Evolutionary conservation across 495 filamentous ascomycete genomes (phyloP).

Genomic region (Rhypophila decipiens): DNA sequence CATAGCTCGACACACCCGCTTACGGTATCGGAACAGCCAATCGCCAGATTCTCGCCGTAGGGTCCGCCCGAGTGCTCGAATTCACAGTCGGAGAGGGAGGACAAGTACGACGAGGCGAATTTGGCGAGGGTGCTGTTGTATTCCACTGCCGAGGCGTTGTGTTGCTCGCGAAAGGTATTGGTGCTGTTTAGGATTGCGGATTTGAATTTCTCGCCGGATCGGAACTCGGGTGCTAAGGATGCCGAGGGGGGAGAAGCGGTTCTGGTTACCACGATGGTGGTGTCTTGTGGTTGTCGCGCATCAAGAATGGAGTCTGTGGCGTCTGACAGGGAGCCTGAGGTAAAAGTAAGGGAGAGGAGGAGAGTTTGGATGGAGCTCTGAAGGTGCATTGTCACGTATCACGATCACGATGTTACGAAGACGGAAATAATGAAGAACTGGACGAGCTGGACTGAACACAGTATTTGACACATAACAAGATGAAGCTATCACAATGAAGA

Average conservation of each 20-base stretch:
- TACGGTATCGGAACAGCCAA: slow-evolving; percentile 56
- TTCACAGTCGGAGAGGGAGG: slow-evolving; percentile 17
- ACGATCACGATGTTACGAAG: no score
- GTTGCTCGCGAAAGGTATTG: slow-evolving; percentile 59
- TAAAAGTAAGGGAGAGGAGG: no score
- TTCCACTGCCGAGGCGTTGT: slow-evolving; percentile 53
- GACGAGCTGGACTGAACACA: no score
- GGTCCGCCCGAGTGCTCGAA: slow-evolving; percentile 62
- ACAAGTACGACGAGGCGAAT: slow-evolving; percentile 39
- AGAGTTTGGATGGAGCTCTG: no score
- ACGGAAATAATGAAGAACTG: no score
- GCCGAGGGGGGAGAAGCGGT: slow-evolving; percentile 23
- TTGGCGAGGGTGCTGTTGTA: slow-evolving; percentile 62
- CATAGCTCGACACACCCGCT: slow-evolving; percentile 59
- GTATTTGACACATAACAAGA: no score
- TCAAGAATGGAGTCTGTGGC: no score
- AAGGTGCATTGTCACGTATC: no score
- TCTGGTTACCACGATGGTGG: slow-evolving; percentile 18
- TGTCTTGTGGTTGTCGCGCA: background rate
- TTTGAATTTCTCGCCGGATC: slow-evolving; percentile 42
- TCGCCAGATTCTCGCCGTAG: slow-evolving; percentile 73
- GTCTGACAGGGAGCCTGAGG: no score
- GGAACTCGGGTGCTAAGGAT: slow-evolving; percentile 39
- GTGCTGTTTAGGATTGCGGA: slow-evolving; percentile 56
- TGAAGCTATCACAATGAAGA: no score